Percentiles rank a stretch among this genome's conserved stretches.
phyloP scores from a whole-genome alignment of 2,329 filamentous ascomycete species.

The Colletotrichum sp. region DNA sequence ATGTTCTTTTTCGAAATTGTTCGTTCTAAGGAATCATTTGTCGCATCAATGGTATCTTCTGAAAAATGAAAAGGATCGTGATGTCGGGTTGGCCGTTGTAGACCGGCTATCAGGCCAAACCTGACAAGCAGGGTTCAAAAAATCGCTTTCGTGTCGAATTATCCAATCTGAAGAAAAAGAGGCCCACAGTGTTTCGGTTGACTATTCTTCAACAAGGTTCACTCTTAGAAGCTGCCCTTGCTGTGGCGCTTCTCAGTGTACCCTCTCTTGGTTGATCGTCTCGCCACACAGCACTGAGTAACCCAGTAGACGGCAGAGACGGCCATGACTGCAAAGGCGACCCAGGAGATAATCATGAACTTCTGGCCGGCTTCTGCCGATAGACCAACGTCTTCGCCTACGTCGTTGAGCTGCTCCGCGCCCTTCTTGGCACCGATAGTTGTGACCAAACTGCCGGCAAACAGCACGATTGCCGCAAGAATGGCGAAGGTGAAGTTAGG shows the following conservation, averaged over 20 bases:
- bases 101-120: not conserved
- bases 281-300: constrained; percentile 33
- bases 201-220: not conserved
- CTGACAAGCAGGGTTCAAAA: not conserved
- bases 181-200: not conserved
- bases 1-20: not conserved
- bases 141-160: not conserved
- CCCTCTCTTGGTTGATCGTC: constrained; percentile 29
- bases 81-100: not conserved
- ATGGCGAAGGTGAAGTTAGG: constrained; percentile 42
- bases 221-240: constrained; percentile 30
- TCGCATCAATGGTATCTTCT: constrained; percentile 12
- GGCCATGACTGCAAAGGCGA: constrained; percentile 50
- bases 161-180: not conserved
- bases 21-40: not conserved
- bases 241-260: constrained; percentile 19
- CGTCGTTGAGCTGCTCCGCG: constrained; percentile 45
- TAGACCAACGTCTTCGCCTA: constrained; percentile 50
- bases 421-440: constrained; percentile 46
- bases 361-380: constrained; percentile 45
- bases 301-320: constrained; percentile 46
- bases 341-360: constrained; percentile 53
- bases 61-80: not conserved
- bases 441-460: constrained; percentile 47
- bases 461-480: constrained; percentile 40